Evolutionary conservation across 2,329 filamentous ascomycete genomes (phyloP).

Genomic region (Botrytis byssoidea): DNA sequence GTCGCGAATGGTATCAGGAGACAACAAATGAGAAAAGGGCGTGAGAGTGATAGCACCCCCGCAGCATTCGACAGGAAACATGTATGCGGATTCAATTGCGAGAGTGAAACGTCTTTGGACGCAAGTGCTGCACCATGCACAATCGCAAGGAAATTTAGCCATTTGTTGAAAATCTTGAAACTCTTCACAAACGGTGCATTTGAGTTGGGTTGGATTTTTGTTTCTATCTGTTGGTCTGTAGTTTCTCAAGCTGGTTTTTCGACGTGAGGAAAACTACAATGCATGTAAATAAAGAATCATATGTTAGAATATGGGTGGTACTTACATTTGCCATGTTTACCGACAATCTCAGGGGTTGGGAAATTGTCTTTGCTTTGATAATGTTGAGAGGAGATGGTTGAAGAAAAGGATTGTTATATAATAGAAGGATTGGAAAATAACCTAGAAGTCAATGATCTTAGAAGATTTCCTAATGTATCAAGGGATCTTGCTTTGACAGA

Average conservation of each 20-base stretch:
- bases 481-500: not conserved
- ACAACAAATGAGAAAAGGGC: not conserved
- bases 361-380: not conserved
- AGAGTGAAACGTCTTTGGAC: not conserved
- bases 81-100: not conserved
- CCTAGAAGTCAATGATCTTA: too few species aligned
- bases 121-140: not conserved
- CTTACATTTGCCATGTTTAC: not conserved
- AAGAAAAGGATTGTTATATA: not conserved
- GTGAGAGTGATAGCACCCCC: not conserved
- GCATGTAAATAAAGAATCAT: not conserved
- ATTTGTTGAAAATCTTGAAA: not conserved
- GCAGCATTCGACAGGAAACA: not conserved
- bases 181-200: not conserved
- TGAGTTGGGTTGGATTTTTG: too few species aligned
- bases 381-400: not conserved
- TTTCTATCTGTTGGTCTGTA: not conserved
- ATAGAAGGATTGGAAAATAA: not conserved
- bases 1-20: not conserved
- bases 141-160: not conserved
- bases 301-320: not conserved
- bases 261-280: not conserved
- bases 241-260: not conserved
- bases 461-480: not conserved
- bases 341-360: not conserved